Conservation (phyloP, 495 filamentous ascomycete species). For the Parachaetomium inaequale region DNA sequence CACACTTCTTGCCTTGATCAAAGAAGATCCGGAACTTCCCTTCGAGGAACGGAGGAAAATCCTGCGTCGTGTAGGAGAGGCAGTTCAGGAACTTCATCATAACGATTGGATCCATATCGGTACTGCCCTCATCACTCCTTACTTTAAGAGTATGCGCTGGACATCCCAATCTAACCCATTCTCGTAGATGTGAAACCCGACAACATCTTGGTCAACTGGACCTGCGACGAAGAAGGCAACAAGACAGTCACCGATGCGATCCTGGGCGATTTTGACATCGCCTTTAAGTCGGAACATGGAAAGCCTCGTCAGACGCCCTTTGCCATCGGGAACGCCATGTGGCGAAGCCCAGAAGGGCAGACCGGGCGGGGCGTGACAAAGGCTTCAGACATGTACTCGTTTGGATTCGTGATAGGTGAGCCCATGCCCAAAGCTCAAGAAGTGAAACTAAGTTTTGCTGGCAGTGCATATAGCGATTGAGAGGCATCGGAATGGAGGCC, state of each 20-base stretch:
- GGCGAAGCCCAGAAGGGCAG: constrained; percentile 12
- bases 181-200: constrained; percentile 9
- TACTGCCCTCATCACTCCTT: background rate
- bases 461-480: too few species aligned
- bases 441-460: too few species aligned
- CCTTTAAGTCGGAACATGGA: background rate
- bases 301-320: background rate
- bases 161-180: background rate
- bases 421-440: too few species aligned
- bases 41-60: background rate
- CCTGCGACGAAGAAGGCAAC: constrained; percentile 1
- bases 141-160: background rate
- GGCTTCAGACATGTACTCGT: constrained; percentile 8
- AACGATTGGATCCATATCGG: constrained; percentile 5
- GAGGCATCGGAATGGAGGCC: too few species aligned
- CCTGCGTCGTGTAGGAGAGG: constrained; percentile 3
- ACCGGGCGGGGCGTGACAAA: constrained; percentile 5
- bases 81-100: constrained; percentile 3
- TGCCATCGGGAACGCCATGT: background rate
- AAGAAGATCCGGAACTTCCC: background rate
- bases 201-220: constrained; percentile 6
- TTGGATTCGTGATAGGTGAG: constrained; percentile 2
- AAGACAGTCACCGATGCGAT: constrained; percentile 7
- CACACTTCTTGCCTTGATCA: constrained; percentile 2
- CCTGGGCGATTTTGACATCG: constrained; percentile 3